A percentile compares a stretch with the other conserved stretches of the same genome.
Evolutionary conservation across 1,139 yeast species (phyloP).

Genomic region (Pichia sp.): DNA sequence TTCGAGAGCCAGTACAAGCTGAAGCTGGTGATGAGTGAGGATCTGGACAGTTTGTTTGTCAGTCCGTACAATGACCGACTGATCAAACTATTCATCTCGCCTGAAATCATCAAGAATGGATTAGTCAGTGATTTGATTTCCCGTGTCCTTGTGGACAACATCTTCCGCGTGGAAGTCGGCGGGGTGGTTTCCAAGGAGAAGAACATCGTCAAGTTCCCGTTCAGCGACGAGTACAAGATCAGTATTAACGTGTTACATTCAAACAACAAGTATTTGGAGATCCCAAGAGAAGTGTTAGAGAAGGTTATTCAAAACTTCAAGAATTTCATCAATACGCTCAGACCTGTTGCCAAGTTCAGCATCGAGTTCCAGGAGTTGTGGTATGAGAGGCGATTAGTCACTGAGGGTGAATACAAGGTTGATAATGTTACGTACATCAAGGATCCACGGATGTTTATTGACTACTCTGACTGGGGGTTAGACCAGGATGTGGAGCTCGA

Average conservation of each 20-base stretch:
- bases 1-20: constrained; percentile 20
- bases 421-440: constrained; percentile 11
- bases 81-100: constrained; percentile 34
- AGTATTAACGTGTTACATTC: constrained; percentile 65
- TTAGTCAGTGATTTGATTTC: constrained; percentile 38
- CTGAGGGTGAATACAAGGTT: constrained; percentile 9
- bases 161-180: constrained; percentile 38
- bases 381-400: constrained; percentile 37
- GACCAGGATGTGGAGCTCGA: constrained; percentile 46
- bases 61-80: constrained; percentile 38
- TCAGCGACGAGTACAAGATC: constrained; percentile 26
- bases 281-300: constrained; percentile 44
- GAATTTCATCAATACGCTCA: constrained; percentile 43
- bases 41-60: constrained; percentile 31
- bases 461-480: constrained; percentile 77
- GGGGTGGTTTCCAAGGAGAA: no score
- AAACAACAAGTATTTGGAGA: constrained; percentile 50
- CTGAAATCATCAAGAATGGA: constrained; percentile 33
- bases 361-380: constrained; percentile 79
- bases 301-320: constrained; percentile 43
- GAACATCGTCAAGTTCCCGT: constrained; percentile 23
- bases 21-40: constrained; percentile 29
- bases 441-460: constrained; percentile 68
- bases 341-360: constrained; percentile 64
- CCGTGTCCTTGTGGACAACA: constrained; percentile 36